Evolutionary conservation across 2,329 filamentous ascomycete genomes (phyloP), one percentile per base, ranked within the genome.

Genomic region (Aspergillus sp.): DNA sequence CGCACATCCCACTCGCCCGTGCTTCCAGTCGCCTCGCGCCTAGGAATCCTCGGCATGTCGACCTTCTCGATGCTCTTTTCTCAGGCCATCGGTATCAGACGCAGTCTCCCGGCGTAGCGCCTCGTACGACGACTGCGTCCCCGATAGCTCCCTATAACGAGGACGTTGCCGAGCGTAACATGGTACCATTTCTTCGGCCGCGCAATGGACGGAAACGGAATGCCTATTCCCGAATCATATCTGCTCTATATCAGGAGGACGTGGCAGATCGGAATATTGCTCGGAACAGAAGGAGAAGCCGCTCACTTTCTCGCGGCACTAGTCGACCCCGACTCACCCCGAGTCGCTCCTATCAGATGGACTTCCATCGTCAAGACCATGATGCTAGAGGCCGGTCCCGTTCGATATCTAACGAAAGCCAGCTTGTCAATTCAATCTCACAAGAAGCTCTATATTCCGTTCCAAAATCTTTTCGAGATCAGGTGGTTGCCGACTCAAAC

Each of bases 81-180:
- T 67, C 69, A n/a, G 64, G 68, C 1, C 71, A 76, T 48, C 67
- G 66, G 5, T 62, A 68, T 36, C 71, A 66, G 36, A 62, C 64
- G 38, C 55, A 65, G 26, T 55, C 56, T 45, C 43, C 65, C n/a
- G 60, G 43, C 13, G 54, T 17, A 17, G 11, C 18, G 7, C 17
- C 39, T 36, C 12, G 34, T 7, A 13, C 64, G 9, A 30, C 26
- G 26, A 30, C 9, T 30, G 59, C 71, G 26, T 72, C 72, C 9
- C 71, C 72, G 3, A 66, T 64, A 5, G 68, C 64, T 17, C 71
- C 71, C 11, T 78, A 75, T 60, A 78, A 78, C 47, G 75, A 78
- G 63, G 73, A 78, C 61, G 67, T 78, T 52, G 75, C 75, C 5
- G 75, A 78, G 57, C 72, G 75, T 22, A 78, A 78, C 51, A 74